Evolutionary conservation across 2,329 filamentous ascomycete genomes (phyloP), one percentile per base, ranked within the genome.

Genomic region (Colletotrichum sidae): DNA sequence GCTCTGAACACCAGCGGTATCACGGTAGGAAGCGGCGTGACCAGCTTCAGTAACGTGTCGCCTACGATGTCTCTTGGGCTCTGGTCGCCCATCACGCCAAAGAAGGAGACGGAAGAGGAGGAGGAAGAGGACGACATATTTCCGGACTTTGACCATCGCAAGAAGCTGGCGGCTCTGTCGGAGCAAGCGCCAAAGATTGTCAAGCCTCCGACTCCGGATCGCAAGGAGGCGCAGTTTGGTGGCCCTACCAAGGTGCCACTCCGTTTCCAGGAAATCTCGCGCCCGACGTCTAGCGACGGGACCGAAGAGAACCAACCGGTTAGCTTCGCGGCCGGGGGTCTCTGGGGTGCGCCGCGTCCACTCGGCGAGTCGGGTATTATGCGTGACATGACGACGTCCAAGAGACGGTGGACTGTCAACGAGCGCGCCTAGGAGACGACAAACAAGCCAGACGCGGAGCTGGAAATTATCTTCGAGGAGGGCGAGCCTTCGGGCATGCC

Each of bases 331-430:
- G 67, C 72, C 33, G 81, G 75, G 65, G 84, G 84, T 15, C 78
- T 80, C 2, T 84, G 80, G 82, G 80, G 80, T 4, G 69, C 78
- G 9, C 80, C 81, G 3, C 74, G 76, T 55, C 79, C 82, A 17
- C 76, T 80, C 12, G 80, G 77, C 8, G 78, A 83, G 46, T 81
- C 79, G 1, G 84, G 86, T 57, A 58, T 65, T 15, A 74, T 79
- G 37, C 77, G 82, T 7, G 85, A 87, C 61, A 62, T 79, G 60
- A 80, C 77, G 39, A 76, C 79, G 17, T 76, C 79, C 1, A 88
- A 87, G 74, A 75, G 85, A 55, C 78, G 85, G 33, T 88, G 86
- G 86, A 86, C 85, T 25, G 80, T 87, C 5, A 86, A 80, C 50
- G 85, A 88, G 69, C 79, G 73, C 35, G 67, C 67, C 13, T 65